These are phyloP conservation scores for Melampsora larici-populina DNA, from an alignment of 1,284 basidiomycete species.

Conservation along the genomic window DNA sequence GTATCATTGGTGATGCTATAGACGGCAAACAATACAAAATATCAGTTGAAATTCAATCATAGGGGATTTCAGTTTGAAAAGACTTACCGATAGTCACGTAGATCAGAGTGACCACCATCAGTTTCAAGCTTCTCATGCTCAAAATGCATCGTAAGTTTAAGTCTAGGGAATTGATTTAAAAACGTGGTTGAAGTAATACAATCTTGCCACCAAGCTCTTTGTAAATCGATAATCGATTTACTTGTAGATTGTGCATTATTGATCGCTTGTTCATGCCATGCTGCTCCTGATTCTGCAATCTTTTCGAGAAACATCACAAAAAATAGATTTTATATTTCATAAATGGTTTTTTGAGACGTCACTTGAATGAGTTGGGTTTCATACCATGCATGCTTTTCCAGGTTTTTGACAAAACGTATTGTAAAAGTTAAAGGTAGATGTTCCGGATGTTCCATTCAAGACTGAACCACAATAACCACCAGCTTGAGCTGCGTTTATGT, in stretches of 20 bases:
- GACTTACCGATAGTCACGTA: constrained; percentile 25
- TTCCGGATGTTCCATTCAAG: constrained; percentile 22
- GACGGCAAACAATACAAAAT: too few species aligned
- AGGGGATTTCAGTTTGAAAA: not conserved
- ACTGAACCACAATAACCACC: constrained; percentile 32
- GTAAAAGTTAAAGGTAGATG: constrained; percentile 34
- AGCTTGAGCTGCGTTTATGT: constrained; percentile 28
- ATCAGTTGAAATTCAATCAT: not conserved
- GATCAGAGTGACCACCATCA: constrained; percentile 19
- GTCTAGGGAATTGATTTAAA: constrained; percentile 31
- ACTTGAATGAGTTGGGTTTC: not conserved
- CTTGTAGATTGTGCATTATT: not conserved
- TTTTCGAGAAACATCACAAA: not conserved
- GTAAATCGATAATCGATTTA: constrained; percentile 17
- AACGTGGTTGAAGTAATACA: constrained; percentile 38
- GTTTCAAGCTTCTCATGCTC: constrained; percentile 43
- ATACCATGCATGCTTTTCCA: constrained; percentile 36
- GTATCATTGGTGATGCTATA: constrained; percentile 33
- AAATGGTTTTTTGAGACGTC: too few species aligned
- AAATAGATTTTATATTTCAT: too few species aligned
- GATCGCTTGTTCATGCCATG: constrained; percentile 42
- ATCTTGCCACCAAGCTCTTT: constrained; percentile 42
- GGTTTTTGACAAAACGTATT: constrained; percentile 30
- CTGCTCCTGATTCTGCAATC: constrained; percentile 45
- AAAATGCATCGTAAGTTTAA: constrained; percentile 45